These are phyloP conservation scores for Roridomyces roridus DNA, from an alignment of 768 basidiomycete species.

Conservation along the genomic window DNA sequence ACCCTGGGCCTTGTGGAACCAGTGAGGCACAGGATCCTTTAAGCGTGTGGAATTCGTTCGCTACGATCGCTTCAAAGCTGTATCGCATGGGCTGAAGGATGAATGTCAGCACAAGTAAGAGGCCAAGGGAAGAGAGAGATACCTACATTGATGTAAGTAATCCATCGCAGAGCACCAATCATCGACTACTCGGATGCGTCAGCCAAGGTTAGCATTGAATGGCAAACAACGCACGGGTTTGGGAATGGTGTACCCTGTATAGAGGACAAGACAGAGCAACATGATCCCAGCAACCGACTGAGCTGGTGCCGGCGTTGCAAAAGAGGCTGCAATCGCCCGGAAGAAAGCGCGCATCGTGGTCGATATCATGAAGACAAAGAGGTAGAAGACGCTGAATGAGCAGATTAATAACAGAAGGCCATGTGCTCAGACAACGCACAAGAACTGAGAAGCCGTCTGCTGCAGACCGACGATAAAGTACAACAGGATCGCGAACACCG, in stretches of 20 bases:
- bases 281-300: constrained; percentile 46
- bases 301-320: constrained; percentile 53
- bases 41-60: constrained; percentile 82
- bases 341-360: constrained; percentile 72
- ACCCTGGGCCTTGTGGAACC: constrained; percentile 68
- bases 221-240: constrained; percentile 31
- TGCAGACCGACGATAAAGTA: constrained; percentile 61
- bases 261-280: constrained; percentile 57
- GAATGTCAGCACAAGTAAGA: neutral
- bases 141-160: constrained; percentile 56
- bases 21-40: constrained; percentile 65
- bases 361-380: constrained; percentile 54
- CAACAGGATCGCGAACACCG: constrained; percentile 46
- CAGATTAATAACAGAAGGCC: too few species aligned
- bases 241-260: constrained; percentile 60
- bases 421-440: too few species aligned
- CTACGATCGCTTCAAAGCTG: constrained; percentile 76
- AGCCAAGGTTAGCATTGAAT: too few species aligned
- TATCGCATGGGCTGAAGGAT: constrained; percentile 65
- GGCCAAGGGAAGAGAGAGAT: too few species aligned
- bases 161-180: constrained; percentile 62
- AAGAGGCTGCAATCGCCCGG: constrained; percentile 56
- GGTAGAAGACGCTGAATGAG: constrained; percentile 55
- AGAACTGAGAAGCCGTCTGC: constrained; percentile 52
- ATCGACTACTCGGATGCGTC: too few species aligned